phyloP scores from a whole-genome alignment of 495 filamentous ascomycete species.

The Neurospora sp. region DNA sequence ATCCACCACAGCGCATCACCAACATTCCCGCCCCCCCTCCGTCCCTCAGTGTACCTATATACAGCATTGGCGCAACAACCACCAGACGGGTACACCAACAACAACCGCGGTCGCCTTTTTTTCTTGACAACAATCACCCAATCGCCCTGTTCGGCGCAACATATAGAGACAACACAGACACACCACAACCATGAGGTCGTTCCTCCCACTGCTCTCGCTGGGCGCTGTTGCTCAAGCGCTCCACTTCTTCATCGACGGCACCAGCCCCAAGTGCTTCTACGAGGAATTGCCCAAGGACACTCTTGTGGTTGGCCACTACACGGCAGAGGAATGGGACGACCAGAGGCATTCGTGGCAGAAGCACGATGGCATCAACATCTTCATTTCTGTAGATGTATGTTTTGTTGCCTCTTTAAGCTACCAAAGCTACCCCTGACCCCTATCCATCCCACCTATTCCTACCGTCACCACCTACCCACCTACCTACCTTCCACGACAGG shows the following conservation, averaged over 20 bases:
- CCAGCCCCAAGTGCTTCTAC: slow-evolving; percentile 81
- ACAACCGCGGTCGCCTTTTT: neutral
- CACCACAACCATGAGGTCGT: slow-evolving; percentile 33
- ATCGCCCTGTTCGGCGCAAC: neutral
- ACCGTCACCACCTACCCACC: neutral
- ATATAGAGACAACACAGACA: neutral
- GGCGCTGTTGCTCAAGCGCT: slow-evolving; percentile 57
- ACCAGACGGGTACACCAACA: neutral
- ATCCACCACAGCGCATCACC: neutral
- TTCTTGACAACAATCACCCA: neutral
- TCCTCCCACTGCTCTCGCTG: slow-evolving; percentile 41
- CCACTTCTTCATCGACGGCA: slow-evolving; percentile 92
- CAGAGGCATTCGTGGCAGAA: slow-evolving; percentile 51
- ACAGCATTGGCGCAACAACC: neutral
- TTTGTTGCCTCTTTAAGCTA: neutral
- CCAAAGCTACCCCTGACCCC: neutral
- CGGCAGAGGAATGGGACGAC: slow-evolving; percentile 67
- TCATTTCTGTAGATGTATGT: slow-evolving; percentile 75
- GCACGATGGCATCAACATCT: slow-evolving; percentile 66
- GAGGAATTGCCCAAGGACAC: slow-evolving; percentile 97
- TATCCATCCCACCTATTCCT: slow-evolving; percentile 1
- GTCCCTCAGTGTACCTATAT: neutral
- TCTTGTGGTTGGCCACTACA: slow-evolving; percentile 85
- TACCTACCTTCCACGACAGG: neutral
- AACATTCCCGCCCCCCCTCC: neutral